Evolutionary conservation across 1,284 basidiomycete genomes (phyloP).

Genomic region (Vanrija sp.): DNA sequence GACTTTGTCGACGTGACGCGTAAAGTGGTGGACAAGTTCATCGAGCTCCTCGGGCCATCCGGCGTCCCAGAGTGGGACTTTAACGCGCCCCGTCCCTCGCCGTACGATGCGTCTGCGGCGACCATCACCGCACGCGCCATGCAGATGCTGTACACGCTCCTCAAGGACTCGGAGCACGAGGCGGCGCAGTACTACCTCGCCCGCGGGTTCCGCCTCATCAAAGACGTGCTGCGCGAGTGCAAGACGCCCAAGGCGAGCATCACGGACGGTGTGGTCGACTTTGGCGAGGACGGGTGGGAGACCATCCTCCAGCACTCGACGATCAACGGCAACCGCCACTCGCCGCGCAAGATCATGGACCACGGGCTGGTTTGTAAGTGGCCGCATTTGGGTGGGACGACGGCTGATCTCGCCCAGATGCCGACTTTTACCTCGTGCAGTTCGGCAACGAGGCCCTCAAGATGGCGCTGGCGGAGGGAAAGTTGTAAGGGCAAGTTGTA

Average conservation of each 20-base stretch:
- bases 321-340: conserved; percentile 31
- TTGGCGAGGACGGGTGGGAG: conserved; percentile 41
- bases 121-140: conserved; percentile 33
- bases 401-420: conserved; percentile 9
- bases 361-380: conserved; percentile 18
- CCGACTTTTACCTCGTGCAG: conserved; percentile 40
- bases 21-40: conserved; percentile 33
- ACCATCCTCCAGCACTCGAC: conserved; percentile 40
- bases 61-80: conserved; percentile 44
- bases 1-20: conserved; percentile 31
- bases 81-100: conserved; percentile 31
- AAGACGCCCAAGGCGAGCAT: conserved; percentile 17
- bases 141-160: conserved; percentile 30
- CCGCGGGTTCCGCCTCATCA: conserved; percentile 23
- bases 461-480: background rate
- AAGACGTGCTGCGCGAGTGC: conserved; percentile 25
- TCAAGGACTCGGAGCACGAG: conserved; percentile 15
- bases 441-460: conserved; percentile 39
- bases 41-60: conserved; percentile 23
- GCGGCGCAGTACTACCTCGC: conserved; percentile 33
- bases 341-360: conserved; percentile 24
- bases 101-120: conserved; percentile 38
- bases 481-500: too few species aligned
- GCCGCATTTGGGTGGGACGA: too few species aligned
- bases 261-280: conserved; percentile 27